Base-by-base conservation (phyloP, 2,329 filamentous ascomycete species). In the Microcera coccophila region DNA sequence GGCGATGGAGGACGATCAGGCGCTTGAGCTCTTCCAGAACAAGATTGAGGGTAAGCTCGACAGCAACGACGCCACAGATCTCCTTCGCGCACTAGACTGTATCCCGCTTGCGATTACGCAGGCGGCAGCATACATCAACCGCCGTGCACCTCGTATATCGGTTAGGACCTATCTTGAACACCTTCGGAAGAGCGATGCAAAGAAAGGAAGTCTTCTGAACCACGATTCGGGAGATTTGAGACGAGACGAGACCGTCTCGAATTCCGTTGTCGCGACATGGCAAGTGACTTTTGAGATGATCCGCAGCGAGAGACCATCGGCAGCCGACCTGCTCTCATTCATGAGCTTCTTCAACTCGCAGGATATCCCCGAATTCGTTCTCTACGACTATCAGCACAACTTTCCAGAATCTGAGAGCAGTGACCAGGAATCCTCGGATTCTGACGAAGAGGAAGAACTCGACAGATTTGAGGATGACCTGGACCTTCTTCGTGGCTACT, bases 331-430 rank as follows among this genome's bases (percentile, higher is more conserved):
- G 9, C 33, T 41, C 11, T 36, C 22, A 3, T 21, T 41, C 3
- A 41, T 41, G 33, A 37, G 39, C 22, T 32, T 31, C 15, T 75
- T 71, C 50, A 63, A 74, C 38, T 54, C 59, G 16, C 63, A 72
- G 47, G 65, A 61, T 11, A 72, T 74, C n/a, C 65, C 66, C 16
- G 36, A 49, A 21, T 43, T 35, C 29, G 45, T 49, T 21, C 38
- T 53, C 12, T 18, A 26, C 15, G 11, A 20, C 5, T 45, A 45
- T 16, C 11, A 17, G 5, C 15, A 3, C 37, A 16, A 26, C 24
- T 14, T 9, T 28, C 9, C 9, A 28, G 24, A 9, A 9, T 9
- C 24, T 28, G 9, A 9, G 24, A 14, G 14, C 14, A 14, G 14
- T 28, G 29, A 32, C 15, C 9, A 8, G 8, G 29, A 32, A 10